Conservation (phyloP, 2,329 filamentous ascomycete species). For the Tolypocladium nubicola region DNA sequence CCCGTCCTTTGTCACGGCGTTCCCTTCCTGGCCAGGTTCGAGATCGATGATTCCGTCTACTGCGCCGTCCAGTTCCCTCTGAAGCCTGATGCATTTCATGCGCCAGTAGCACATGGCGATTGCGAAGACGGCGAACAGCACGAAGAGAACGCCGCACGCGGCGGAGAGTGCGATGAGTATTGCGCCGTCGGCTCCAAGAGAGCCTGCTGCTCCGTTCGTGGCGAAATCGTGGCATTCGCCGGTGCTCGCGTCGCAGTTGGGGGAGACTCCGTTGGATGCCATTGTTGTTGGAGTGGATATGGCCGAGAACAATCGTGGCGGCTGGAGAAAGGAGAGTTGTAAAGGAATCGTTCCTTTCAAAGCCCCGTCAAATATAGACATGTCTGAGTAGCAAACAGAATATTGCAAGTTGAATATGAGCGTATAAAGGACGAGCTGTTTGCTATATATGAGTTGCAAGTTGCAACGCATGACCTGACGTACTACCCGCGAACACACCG, state of each 20-base stretch:
- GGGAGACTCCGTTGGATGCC: neutral
- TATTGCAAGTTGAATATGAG: neutral
- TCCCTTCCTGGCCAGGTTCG: neutral
- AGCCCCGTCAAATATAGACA: neutral
- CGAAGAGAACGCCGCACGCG: constrained; percentile 2
- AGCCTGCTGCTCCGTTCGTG: neutral
- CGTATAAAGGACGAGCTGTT: neutral
- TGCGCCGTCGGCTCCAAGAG: neutral
- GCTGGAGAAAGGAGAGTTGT: neutral
- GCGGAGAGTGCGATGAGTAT: neutral
- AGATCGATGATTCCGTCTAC: neutral
- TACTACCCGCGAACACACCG: neutral
- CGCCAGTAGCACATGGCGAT: constrained; percentile 1
- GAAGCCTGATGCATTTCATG: neutral
- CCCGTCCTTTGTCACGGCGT: neutral
- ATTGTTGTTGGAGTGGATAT: neutral
- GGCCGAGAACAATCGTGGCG: neutral
- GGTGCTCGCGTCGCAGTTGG: neutral
- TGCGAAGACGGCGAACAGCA: neutral
- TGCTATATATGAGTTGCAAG: neutral
- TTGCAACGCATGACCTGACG: too few species aligned
- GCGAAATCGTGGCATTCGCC: too few species aligned
- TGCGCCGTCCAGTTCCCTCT: neutral
- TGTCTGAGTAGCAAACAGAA: neutral
- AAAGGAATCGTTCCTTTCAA: neutral